Base-by-base conservation (phyloP, 176 grass and related monocot species). In the Lolium perenne region DNA sequence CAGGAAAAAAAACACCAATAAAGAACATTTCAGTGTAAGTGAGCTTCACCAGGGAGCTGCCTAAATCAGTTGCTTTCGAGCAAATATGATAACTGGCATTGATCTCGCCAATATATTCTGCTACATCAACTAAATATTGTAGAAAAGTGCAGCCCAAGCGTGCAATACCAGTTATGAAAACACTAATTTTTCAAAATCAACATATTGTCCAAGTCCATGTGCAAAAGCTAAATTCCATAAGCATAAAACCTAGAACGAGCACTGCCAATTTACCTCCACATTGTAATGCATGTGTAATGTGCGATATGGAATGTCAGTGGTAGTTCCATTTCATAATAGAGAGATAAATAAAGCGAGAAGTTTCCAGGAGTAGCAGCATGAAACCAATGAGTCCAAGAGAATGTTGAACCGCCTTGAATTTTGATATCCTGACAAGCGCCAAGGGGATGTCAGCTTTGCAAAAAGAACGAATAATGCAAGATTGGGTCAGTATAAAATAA, bases 341-440 rank as follows among this genome's bases (percentile, higher is more conserved):
- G 77, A 49, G 94, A 99, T 71, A 96, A 54, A 84, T 92, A 99
- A 57, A 99, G 82, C 49, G 94, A 94, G 77, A 94, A 47, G 5
- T 80, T 93, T 79, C 97, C 94, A 29, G 86, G 59, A 88, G 84
- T 84, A 80, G 90, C 92, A 88, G 93, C 88, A 90, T 99, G 97
- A 91, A 99, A 94, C 97, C 97, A 99, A 90, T 96, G 88, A 89
- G 97, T 94, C 94, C 97, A 99, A 79, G 92, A 88, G 53, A 96
- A 94, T 50, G 86, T 68, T 14, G 68, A 54, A 40, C 88, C 86
- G 6, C 88, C 94, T 99, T 93, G 89, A 77, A 98, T 88, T 84
- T 80, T 78, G 86, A 78, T 79, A 81, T 89, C 88, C 97, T 99
- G 82, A 58, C 16, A 82, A 80, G 49, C n/a, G n/a, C n/a, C n/a